phyloP scores from a whole-genome alignment of 495 filamentous ascomycete species.

The Tuber microsphaerosporum region DNA sequence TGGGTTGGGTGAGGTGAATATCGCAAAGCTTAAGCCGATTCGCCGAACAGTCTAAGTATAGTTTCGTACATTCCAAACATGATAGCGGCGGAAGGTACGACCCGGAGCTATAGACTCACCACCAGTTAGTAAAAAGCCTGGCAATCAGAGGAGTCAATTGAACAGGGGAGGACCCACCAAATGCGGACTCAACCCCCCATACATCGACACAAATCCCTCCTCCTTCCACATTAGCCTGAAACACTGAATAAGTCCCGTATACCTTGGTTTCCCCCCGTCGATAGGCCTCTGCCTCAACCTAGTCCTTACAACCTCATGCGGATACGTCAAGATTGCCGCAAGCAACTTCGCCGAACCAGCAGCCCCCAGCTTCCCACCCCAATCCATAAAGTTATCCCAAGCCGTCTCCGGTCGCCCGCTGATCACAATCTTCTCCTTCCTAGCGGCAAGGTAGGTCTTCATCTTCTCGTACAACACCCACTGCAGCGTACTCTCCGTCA shows the following conservation, averaged over 20 bases:
- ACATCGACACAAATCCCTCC: conserved; percentile 72
- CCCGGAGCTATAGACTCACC: conserved; percentile 50
- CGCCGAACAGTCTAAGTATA: conserved; percentile 56
- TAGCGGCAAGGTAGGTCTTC: conserved; percentile 57
- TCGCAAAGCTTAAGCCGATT: conserved; percentile 40
- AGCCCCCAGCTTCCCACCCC: conserved; percentile 64
- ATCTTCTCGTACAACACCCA: conserved; percentile 82
- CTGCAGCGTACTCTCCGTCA: conserved; percentile 77
- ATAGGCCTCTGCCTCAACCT: conserved; percentile 72
- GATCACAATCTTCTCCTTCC: conserved; percentile 51
- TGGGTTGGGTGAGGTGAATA: neutral
- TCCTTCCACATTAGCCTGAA: conserved; percentile 75
- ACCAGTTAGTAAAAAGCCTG: conserved; percentile 4
- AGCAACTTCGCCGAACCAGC: conserved; percentile 75
- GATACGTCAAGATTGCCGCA: conserved; percentile 74
- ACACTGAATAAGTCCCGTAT: conserved; percentile 74
- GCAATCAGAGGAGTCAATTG: neutral
- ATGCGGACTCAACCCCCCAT: conserved; percentile 81
- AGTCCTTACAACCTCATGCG: conserved; percentile 81
- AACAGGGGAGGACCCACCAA: conserved; percentile 44
- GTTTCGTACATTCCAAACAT: conserved; percentile 90
- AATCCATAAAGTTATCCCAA: conserved; percentile 60
- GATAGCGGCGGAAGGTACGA: conserved; percentile 80
- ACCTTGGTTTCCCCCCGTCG: conserved; percentile 65
- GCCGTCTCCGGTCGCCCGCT: conserved; percentile 52